Evolutionary conservation across 805 yeast genomes (phyloP), one percentile per base, ranked within the genome.

Genomic region (Candida koratica): DNA sequence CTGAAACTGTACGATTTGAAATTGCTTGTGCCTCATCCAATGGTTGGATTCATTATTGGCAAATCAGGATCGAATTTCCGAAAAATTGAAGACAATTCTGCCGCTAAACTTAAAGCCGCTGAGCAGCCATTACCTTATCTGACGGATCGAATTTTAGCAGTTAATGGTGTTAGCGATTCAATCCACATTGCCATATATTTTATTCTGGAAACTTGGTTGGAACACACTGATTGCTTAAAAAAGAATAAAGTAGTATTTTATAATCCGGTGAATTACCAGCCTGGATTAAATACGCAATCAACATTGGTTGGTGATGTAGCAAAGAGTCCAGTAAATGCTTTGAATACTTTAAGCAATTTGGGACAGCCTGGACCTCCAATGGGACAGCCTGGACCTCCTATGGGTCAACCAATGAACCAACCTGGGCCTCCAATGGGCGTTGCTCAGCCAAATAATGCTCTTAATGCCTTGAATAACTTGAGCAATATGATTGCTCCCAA

Each of bases 161-260:
- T 86, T 6, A 65, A 72, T 4, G 95, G 95, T 5, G 90, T 84
- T 10, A 87, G 88, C 1, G 95, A 86, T 60, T 88, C 95, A 2
- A 75, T 87, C 27, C 94, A 84, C 52, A 84, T 85, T 47, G 95
- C 95, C 7, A 67, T 79, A 0, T 84, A 81, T 57, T 82, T 81
- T 53, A 70, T 84, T 38, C 79, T 84, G 1, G 83, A 79, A 55
- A 81, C 84, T 3, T 68, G 81, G 37, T 53, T 78, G 34, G 81
- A 78, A 44, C 81, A 79, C 51, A 72, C 73, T 42, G 77, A 72
- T 43, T 46, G 58, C 19, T 60, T 67, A 37, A 71, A 75, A 45
- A 71, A 74, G 48, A 60, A 71, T n/a, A 79, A 79, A 48, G 64
- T 71, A 28, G 61, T 75, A 6, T 75, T 63, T 49, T 79, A 79